Base-by-base conservation (phyloP, 768 basidiomycete species). In the Suillus subluteus region DNA sequence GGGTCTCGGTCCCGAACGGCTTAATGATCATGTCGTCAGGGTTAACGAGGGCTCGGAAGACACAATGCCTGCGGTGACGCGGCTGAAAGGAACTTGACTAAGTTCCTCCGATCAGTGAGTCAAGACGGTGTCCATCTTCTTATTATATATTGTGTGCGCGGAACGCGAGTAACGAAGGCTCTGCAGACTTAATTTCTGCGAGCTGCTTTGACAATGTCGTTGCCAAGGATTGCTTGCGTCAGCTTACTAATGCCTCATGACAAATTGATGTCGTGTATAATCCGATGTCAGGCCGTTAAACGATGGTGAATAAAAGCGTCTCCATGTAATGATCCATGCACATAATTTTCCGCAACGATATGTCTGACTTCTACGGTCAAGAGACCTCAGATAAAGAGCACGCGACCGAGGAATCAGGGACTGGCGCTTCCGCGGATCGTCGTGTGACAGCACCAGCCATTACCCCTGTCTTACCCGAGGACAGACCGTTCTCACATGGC, bases 131-230 rank as follows among this genome's bases (percentile, higher is more conserved):
- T 77, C 11, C 65, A 70, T 41, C 68, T 78, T 9, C 58, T 78
- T 35, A 72, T 78, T 35, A 72, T 78, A 48, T 76, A 75, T 62
- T 80, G 79, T 59, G 48, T 78, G 21, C 71, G 72, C 46, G 75
- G 68, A 32, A 67, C 68, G 37, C 71, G 66, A 59, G 74, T 73
- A 35, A 80, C 70, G 12, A 30, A 52, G 26, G 71, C 73, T 26
- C 26, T 26, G 26, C 26, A 26, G 26, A 26, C 26, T 26, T 26
- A 26, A 52, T 54, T 26, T 13, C 55, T 56, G 32, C 18, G 6
- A n/a, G 55, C 26, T 1, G 26, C 26, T 26, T 26, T 26, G 26
- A 26, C 32, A 32, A 32, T 38, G 15, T 26, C 5, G 16, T 32
- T 3, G 32, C 18, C 32, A 21, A 56, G 55, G 6, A 12, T 35